Base-by-base conservation (phyloP, 2,329 filamentous ascomycete genomes). In the Macrophomina tecta region DNA sequence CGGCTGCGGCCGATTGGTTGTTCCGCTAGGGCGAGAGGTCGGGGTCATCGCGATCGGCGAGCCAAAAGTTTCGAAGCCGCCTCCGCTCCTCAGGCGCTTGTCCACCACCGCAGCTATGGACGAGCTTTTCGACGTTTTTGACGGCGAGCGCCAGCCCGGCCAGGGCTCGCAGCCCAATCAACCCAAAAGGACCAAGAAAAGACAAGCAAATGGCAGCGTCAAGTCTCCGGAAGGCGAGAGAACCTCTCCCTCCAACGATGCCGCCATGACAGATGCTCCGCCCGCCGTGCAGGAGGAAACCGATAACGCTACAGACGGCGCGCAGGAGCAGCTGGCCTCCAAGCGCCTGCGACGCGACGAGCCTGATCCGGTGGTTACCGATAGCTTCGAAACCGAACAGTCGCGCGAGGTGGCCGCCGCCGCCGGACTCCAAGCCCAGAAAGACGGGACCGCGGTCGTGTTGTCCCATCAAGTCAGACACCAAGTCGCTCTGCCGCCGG, bases 401-500 rank as follows among this genome's bases (percentile, higher is more conserved):
- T 96, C 94, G 70, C 87, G 94, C 84, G 92, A 98, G 79, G 87
- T 99, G 46, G 92, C 91, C 28, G 91, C 90, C 32, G 90, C 92
- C 5, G 88, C 90, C 38, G 93, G 92, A 71, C 84, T 83, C 68
- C 88, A 85, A 76, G 84, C 80, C 68, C 84, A 79, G 77, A 88
- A 87, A 70, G 91, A 93, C 64, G 83, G 85, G 34, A 84, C 88
- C 55, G 88, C 90, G 5, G 88, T 99, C 34, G 90, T 97, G 28
- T 82, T 99, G 63, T 94, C 93, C 55, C 96, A 99, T 82, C 97
- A 99, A 82, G 97, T 99, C 73, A 94, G 97, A 80, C 95, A 99
- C 84, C 94, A 99, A 81, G 95, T 98, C 72, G 92, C 95, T 12
- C 85, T 99, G 23, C 95, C 95, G 2, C 94, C 94, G 9, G 92